Evolutionary conservation across 2,329 filamentous ascomycete species (phyloP).

Genomic region (Alternaria panax): DNA sequence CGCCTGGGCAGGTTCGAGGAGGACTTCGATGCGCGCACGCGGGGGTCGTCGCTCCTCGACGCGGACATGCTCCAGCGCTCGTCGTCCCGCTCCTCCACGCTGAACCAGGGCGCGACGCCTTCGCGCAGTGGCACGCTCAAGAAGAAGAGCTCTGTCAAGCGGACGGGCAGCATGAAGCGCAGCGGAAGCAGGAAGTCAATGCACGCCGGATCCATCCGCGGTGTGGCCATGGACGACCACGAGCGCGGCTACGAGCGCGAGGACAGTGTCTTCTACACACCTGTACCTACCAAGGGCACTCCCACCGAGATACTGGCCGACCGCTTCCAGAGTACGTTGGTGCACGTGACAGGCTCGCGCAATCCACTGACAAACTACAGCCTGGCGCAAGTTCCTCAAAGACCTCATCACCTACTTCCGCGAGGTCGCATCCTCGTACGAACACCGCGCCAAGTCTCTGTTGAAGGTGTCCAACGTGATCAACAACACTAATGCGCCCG

Average conservation of each 20-base stretch:
- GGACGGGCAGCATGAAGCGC: conserved; percentile 76
- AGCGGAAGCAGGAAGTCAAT: conserved; percentile 82
- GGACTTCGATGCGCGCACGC: conserved; percentile 73
- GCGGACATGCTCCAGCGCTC: conserved; percentile 66
- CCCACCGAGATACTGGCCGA: conserved; percentile 88
- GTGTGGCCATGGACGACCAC: conserved; percentile 74
- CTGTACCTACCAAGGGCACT: conserved; percentile 84
- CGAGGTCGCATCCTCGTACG: conserved; percentile 89
- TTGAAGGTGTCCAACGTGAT: conserved; percentile 83
- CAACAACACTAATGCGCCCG: conserved; percentile 78
- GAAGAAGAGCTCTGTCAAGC: conserved; percentile 83
- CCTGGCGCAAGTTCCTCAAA: conserved; percentile 94
- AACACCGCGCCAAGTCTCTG: conserved; percentile 81
- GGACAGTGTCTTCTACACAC: conserved; percentile 87
- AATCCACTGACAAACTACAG: conserved; percentile 57
- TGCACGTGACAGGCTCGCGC: not conserved
- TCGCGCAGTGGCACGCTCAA: conserved; percentile 78
- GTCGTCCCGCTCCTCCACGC: conserved; percentile 60
- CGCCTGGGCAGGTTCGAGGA: conserved; percentile 67
- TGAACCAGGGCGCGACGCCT: conserved; percentile 56
- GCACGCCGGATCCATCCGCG: conserved; percentile 85
- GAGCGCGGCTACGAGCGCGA: conserved; percentile 70
- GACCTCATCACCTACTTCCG: conserved; percentile 93
- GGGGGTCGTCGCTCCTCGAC: conserved; percentile 70
- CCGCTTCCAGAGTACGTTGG: conserved; percentile 79